Evolutionary conservation across 257 asterid species (phyloP).

Genomic region (Verbena officinalis): DNA sequence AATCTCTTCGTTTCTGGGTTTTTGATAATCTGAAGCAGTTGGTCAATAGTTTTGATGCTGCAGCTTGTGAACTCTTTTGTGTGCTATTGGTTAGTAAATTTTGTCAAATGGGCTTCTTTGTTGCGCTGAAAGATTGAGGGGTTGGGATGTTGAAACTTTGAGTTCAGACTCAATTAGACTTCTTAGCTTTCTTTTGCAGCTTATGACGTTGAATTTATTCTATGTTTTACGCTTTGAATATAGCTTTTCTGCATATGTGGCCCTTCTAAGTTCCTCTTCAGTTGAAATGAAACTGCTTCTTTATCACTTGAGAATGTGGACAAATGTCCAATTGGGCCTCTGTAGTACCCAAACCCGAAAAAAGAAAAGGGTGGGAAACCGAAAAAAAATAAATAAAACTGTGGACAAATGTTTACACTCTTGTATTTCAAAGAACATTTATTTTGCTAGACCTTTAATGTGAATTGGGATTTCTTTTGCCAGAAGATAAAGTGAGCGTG

Average conservation of each 20-base stretch:
- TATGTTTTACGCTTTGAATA: too few species aligned
- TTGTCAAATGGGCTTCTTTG: constrained; percentile 22
- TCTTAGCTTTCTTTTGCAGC: constrained; percentile 3
- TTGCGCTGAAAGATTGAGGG: constrained; percentile 18
- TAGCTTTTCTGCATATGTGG: constrained; percentile 16
- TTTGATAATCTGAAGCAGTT: constrained; percentile 13
- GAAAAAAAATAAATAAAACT: too few species aligned
- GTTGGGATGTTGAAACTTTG: constrained; percentile 10
- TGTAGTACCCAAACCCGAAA: too few species aligned
- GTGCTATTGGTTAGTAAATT: neutral
- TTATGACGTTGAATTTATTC: neutral
- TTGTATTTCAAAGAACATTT: neutral
- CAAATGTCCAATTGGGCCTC: constrained; percentile 13
- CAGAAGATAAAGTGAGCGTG: constrained; percentile 36
- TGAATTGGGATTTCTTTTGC: neutral
- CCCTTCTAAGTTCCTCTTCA: neutral
- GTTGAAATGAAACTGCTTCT: neutral
- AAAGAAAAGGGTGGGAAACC: too few species aligned
- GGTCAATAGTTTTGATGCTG: neutral
- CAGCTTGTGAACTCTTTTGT: constrained; percentile 7
- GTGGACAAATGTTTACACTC: too few species aligned
- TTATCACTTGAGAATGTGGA: neutral
- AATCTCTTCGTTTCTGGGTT: neutral
- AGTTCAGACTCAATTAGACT: constrained; percentile 10
- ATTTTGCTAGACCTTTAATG: constrained; percentile 23